Evolutionary conservation across 768 basidiomycete genomes (phyloP).

Genomic region (Boletus edulis): DNA sequence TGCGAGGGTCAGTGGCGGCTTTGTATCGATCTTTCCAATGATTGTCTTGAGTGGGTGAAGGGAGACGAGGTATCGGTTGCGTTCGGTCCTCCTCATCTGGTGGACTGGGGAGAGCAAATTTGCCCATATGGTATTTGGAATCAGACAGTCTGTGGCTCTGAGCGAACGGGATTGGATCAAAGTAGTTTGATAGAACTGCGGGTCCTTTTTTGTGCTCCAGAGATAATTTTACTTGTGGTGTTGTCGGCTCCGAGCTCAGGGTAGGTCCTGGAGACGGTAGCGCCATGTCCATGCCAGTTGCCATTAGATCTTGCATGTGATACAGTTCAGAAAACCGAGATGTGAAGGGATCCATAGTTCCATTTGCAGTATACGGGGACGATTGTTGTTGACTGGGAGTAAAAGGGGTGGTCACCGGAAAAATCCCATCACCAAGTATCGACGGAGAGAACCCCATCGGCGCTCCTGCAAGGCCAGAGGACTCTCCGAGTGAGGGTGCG

Average conservation of each 20-base stretch:
- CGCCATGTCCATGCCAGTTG: conserved; percentile 39
- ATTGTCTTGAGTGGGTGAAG: conserved; percentile 16
- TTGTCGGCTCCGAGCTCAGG: conserved; percentile 48
- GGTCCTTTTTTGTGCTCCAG: conserved; percentile 19
- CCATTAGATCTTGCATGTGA: conserved; percentile 26
- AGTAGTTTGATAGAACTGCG: conserved; percentile 33
- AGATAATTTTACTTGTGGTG: conserved; percentile 52
- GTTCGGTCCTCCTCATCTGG: conserved; percentile 48
- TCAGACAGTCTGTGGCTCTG: conserved; percentile 60
- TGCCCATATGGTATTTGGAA: conserved; percentile 71
- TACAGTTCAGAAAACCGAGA: conserved; percentile 23
- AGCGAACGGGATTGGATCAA: conserved; percentile 77
- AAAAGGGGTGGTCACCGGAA: conserved; percentile 18
- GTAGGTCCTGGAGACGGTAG: conserved; percentile 54
- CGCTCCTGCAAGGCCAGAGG: conserved; percentile 29
- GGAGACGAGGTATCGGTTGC: conserved; percentile 21
- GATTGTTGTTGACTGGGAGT: conserved; percentile 30
- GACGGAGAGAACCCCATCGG: conserved; percentile 35
- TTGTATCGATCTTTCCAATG: conserved; percentile 57
- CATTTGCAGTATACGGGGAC: conserved; percentile 29
- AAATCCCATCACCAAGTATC: conserved; percentile 28
- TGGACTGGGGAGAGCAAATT: conserved; percentile 68
- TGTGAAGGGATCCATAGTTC: conserved; percentile 17
- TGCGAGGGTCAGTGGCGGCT: conserved; percentile 66
- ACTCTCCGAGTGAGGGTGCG: conserved; percentile 12